These are phyloP conservation scores for Chrysoporthe cubensis DNA, from an alignment of 2,329 filamentous ascomycete genomes.

Conservation along the genomic window DNA sequence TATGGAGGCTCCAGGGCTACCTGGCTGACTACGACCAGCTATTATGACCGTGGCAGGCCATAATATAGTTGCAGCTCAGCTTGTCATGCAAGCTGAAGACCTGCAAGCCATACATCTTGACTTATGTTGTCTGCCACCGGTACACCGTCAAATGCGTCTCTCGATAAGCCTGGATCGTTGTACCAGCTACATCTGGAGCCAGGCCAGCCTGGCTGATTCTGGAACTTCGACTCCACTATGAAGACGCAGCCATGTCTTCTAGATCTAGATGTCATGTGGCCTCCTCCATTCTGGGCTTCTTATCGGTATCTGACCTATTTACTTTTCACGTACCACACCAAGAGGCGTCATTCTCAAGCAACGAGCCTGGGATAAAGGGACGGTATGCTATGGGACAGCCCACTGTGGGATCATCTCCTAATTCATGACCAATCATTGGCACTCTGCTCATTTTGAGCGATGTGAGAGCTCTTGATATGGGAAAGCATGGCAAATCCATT, in stretches of 20 bases:
- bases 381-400: neutral
- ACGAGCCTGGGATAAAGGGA: neutral
- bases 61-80: neutral
- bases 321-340: neutral
- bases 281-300: neutral
- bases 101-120: neutral
- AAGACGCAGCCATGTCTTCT: neutral
- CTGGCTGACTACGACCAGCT: constrained; percentile 34
- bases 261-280: neutral
- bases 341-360: neutral
- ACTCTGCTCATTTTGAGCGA: neutral
- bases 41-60: neutral
- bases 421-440: neutral
- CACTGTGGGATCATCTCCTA: neutral
- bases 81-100: neutral
- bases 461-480: neutral
- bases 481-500: neutral
- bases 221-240: neutral
- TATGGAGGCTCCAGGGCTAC: constrained; percentile 66
- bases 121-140: neutral
- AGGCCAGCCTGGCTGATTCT: neutral
- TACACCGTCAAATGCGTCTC: neutral
- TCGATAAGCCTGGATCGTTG: neutral
- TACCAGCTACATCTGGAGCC: neutral
- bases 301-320: neutral